Percentiles rank a stretch among this genome's conserved stretches.
phyloP scores from a whole-genome alignment of 2,329 filamentous ascomycete genomes.

The Teratosphaeria epicoccoides region DNA sequence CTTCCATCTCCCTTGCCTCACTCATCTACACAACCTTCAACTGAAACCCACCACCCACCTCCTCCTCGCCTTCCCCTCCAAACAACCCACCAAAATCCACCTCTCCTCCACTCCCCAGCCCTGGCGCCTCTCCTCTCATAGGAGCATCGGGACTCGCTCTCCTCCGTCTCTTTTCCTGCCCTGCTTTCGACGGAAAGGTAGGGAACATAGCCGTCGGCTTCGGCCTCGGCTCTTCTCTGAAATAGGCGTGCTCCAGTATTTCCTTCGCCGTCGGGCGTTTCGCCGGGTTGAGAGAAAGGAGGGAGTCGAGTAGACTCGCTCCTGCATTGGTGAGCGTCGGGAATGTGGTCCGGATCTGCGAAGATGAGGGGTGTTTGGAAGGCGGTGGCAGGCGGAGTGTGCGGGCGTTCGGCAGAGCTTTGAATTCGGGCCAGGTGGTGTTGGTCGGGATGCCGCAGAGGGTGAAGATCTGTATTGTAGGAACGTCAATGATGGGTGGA shows the following conservation, averaged over 20 bases:
- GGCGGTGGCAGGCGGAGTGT: constrained; percentile 54
- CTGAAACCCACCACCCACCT: constrained; percentile 39
- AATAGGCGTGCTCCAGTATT: constrained; percentile 73
- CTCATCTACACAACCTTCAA: constrained; percentile 24
- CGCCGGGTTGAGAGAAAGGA: constrained; percentile 67
- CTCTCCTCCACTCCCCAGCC: constrained; percentile 21
- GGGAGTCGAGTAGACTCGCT: constrained; percentile 52
- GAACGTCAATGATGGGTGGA: constrained; percentile 11
- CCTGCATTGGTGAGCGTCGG: constrained; percentile 71
- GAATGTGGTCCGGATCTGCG: constrained; percentile 63
- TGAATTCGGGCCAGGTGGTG: constrained; percentile 75
- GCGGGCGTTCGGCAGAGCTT: constrained; percentile 75
- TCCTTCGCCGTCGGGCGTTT: constrained; percentile 59
- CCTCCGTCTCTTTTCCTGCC: constrained; percentile 69
- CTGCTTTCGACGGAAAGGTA: constrained; percentile 91
- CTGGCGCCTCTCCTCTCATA: constrained; percentile 48
- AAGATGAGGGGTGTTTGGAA: constrained; percentile 26
- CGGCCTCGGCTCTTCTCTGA: constrained; percentile 76
- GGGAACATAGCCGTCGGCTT: constrained; percentile 91
- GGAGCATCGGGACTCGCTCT: constrained; percentile 70
- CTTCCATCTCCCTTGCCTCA: too few relatives aligned
- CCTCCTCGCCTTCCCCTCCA: constrained; percentile 36
- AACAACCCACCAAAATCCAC: constrained; percentile 42
- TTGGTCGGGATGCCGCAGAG: constrained; percentile 80
- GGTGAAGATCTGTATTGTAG: constrained; percentile 57